These are phyloP conservation scores for Pythium biforme DNA, from an alignment of 352 stramenopile genomes.

Conservation along the genomic window DNA sequence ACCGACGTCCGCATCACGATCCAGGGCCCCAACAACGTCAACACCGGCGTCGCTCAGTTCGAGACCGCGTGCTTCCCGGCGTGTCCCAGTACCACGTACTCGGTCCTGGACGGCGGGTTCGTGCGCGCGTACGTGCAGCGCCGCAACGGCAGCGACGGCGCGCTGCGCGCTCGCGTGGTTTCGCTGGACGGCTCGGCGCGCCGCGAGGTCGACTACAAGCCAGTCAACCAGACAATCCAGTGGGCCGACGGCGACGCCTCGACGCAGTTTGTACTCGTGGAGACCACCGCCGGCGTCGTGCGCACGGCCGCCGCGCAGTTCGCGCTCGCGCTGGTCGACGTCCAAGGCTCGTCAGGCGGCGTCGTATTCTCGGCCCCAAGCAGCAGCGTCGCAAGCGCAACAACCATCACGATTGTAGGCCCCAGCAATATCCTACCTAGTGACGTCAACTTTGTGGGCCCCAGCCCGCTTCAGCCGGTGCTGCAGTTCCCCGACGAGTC, in stretches of 20 bases:
- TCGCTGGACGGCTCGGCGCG: constrained; percentile 49
- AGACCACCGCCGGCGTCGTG: constrained; percentile 34
- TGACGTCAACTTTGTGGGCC: constrained; percentile 55
- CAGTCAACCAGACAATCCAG: constrained; percentile 31
- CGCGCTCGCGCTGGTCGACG: constrained; percentile 35
- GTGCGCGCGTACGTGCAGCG: constrained; percentile 54
- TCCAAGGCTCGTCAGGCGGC: constrained; percentile 18
- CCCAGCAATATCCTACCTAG: constrained; percentile 38
- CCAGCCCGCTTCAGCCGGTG: constrained; percentile 32
- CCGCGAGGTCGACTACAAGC: constrained; percentile 49
- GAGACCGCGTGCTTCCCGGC: constrained; percentile 64
- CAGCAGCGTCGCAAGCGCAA: constrained; percentile 31
- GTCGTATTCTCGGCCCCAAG: constrained; percentile 12
- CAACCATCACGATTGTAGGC: constrained; percentile 42
- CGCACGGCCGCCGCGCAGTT: constrained; percentile 36
- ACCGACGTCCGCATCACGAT: constrained; percentile 51
- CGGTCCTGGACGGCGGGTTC: constrained; percentile 41
- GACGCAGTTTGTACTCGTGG: constrained; percentile 50
- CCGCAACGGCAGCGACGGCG: constrained; percentile 48
- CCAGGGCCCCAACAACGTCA: constrained; percentile 55
- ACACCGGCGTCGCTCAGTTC: constrained; percentile 54
- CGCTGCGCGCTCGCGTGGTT: constrained; percentile 38
- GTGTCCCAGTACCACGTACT: constrained; percentile 50
- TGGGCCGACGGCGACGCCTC: constrained; percentile 56
- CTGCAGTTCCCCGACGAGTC: constrained; percentile 40